These are phyloP conservation scores for Amborella trichopoda DNA, from an alignment of 164 flowering plant species.

Conservation along the genomic window DNA sequence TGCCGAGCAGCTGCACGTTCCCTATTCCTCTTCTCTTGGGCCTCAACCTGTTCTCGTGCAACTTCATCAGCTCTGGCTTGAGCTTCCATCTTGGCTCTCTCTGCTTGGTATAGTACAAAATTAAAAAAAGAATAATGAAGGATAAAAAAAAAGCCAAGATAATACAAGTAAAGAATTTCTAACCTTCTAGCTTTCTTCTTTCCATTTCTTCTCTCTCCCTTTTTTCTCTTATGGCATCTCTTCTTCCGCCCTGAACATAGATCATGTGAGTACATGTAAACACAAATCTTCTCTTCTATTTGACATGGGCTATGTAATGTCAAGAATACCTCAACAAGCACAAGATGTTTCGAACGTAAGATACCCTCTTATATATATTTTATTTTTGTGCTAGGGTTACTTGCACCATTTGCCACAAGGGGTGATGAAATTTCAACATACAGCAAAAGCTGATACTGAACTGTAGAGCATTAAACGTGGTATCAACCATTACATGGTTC, in stretches of 20 bases:
- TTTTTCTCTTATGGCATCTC: slow-evolving; percentile 40
- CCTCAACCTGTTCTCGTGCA: slow-evolving; percentile 27
- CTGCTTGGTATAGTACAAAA: slow-evolving; percentile 21
- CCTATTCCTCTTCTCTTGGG: slow-evolving; percentile 34
- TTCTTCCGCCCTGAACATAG: slow-evolving; percentile 34
- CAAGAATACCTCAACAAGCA: too few relatives aligned
- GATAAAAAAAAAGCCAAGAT: neutral
- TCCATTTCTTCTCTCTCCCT: slow-evolving; percentile 51
- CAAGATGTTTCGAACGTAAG: too few relatives aligned
- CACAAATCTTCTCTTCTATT: neutral
- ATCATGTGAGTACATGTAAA: slow-evolving; percentile 2
- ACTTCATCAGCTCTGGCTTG: slow-evolving; percentile 60
- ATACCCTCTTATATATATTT: too few relatives aligned
- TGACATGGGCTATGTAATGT: neutral
- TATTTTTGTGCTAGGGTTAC: too few relatives aligned
- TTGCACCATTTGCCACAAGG: too few relatives aligned
- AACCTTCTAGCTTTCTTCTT: slow-evolving; percentile 62
- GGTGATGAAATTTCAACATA: too few relatives aligned
- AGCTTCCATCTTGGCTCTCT: slow-evolving; percentile 51
- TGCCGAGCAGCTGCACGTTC: slow-evolving; percentile 76
- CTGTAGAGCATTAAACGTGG: too few relatives aligned
- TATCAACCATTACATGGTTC: too few relatives aligned
- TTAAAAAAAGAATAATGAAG: neutral
- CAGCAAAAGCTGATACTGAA: too few relatives aligned
- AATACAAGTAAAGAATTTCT: neutral